These are phyloP conservation scores for Colletotrichum graminicola DNA, from an alignment of 2,329 filamentous ascomycete species.

Conservation along the genomic window DNA sequence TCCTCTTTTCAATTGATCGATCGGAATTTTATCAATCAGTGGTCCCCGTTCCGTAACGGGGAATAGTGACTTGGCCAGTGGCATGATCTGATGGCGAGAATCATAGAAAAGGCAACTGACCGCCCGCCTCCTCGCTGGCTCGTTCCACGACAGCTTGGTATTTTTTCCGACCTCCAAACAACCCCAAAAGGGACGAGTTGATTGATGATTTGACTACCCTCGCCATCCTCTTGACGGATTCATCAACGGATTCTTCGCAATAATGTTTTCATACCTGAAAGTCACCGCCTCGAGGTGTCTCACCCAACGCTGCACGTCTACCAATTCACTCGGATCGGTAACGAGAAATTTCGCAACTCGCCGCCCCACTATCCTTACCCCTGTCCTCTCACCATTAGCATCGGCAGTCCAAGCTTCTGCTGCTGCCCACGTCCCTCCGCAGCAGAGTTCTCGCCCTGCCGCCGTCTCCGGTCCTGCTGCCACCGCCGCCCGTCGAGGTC, in stretches of 20 bases:
- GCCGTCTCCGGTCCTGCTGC: neutral
- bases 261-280: constrained; percentile 6
- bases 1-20: constrained; percentile 23
- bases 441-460: constrained; percentile 18
- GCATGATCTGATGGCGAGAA: constrained; percentile 8
- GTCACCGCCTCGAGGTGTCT: constrained; percentile 37
- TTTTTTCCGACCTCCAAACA: neutral
- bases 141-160: neutral
- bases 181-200: no score
- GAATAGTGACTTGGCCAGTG: neutral
- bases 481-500: neutral
- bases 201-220: neutral
- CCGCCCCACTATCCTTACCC: constrained; percentile 35
- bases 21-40: constrained; percentile 14
- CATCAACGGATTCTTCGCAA: neutral
- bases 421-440: constrained; percentile 7
- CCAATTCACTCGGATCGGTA: constrained; percentile 21
- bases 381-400: constrained; percentile 13
- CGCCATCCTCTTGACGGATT: neutral
- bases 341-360: constrained; percentile 34
- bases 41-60: constrained; percentile 4
- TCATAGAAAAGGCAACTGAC: neutral
- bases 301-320: constrained; percentile 24
- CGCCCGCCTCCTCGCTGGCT: neutral
- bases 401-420: neutral